Conservation (phyloP, 257 asterid genomes). For the Penstemon barbatus region DNA sequence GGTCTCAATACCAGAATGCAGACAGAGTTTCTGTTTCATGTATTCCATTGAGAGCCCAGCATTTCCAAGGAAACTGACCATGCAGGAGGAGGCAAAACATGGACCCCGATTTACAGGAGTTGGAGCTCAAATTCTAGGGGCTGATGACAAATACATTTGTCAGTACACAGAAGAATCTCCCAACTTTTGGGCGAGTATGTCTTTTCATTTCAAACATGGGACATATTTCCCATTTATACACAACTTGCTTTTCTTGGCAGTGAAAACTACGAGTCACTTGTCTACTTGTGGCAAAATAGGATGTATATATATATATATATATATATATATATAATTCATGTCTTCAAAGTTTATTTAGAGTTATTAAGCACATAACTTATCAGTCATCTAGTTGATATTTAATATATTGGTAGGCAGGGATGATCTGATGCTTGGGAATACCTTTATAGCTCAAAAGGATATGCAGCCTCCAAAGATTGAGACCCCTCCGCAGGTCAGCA, state of each 20-base stretch:
- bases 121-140: conserved; percentile 97
- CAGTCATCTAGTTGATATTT: conserved; percentile 23
- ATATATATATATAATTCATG: too few relatives aligned
- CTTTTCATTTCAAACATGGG: conserved; percentile 10
- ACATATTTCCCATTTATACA: background rate
- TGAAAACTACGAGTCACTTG: background rate
- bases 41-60: conserved; percentile 87
- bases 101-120: conserved; percentile 89
- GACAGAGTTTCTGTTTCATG: conserved; percentile 99
- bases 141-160: conserved; percentile 93
- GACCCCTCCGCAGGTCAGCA: conserved; percentile 75
- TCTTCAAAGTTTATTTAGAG: too few relatives aligned
- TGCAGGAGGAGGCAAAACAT: conserved; percentile 57
- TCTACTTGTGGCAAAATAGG: background rate
- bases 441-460: conserved; percentile 52
- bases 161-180: conserved; percentile 69
- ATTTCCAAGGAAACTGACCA: conserved; percentile 59
- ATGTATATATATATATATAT: too few relatives aligned
- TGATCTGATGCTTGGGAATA: conserved; percentile 83
- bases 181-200: conserved; percentile 92
- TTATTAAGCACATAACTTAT: too few relatives aligned
- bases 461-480: conserved; percentile 69
- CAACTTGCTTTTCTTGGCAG: background rate
- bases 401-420: conserved; percentile 61
- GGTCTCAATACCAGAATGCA: conserved; percentile 91